Base-by-base conservation (phyloP, 306 rosid species). In the Quercus bicolor region DNA sequence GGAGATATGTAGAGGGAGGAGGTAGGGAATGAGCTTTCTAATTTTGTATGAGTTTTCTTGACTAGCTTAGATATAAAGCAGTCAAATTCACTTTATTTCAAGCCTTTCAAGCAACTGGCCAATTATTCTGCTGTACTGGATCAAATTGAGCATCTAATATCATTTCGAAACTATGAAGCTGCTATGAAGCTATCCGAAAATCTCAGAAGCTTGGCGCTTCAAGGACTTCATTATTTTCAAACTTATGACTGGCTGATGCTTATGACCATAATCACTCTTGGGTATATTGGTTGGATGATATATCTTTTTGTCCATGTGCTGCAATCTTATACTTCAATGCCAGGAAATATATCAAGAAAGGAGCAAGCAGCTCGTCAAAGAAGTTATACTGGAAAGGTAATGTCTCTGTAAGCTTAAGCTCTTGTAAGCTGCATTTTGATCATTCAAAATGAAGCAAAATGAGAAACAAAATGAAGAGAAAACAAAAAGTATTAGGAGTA, bases 161-260 rank as follows among this genome's bases (percentile, higher is more conserved):
- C 85, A 69, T 87, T 79, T 77, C 70, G 70, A 87, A 88, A 93
- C 74, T 90, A 89, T 80, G 90, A 87, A 78, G 86, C 91, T 77
- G 98, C 98, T 56, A 83, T 82, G 88, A 83, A 86, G 68, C 80
- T 81, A 77, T 89, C 94, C 13, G 88, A 91, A 85, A 82, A 87
- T 76, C 93, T 93, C 52, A 87, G 92, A 80, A 90, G 84, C 80
- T 87, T 93, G 85, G 97, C 98, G 15, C 80, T 93, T 80, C 86
- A 84, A 84, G 98, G 98, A 78, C 97, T 93, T 82, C 91, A 91
- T 77, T 93, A 93, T 87, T 93, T 93, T 81, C 98, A 93, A 83
- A 93, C 98, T 72, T 93, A 93, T 52, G 98, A 93, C 80, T 93
- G 98, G 98, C 80, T 91, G 87, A 88, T 89, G 98, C 97, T 93